These are phyloP conservation scores for Dacryopinax spathularia DNA, from an alignment of 768 basidiomycete species.

Conservation along the genomic window DNA sequence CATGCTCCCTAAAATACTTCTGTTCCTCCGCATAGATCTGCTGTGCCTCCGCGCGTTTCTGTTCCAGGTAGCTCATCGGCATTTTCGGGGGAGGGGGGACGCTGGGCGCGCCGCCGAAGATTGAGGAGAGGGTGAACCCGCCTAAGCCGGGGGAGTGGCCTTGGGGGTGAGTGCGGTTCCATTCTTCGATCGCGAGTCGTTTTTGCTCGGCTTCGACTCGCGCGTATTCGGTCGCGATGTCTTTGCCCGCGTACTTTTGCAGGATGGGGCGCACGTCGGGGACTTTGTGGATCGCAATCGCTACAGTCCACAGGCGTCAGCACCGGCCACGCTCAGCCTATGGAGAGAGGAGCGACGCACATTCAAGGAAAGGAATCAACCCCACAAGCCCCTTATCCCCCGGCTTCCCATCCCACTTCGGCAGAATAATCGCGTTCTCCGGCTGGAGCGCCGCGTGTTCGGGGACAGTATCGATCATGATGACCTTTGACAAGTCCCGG, in stretches of 20 bases:
- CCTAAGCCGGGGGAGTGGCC: slow-evolving; percentile 24
- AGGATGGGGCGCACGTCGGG: slow-evolving; percentile 79
- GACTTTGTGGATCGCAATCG: slow-evolving; percentile 83
- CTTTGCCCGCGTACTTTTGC: slow-evolving; percentile 69
- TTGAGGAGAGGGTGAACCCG: slow-evolving; percentile 32
- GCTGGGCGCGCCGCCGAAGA: slow-evolving; percentile 26
- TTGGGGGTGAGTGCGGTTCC: slow-evolving; percentile 28
- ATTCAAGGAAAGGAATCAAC: slow-evolving; percentile 97
- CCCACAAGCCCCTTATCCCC: slow-evolving; percentile 65
- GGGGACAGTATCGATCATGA: slow-evolving; percentile 70
- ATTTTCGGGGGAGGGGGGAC: slow-evolving; percentile 19
- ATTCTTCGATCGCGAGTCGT: slow-evolving; percentile 61
- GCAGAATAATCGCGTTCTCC: slow-evolving; percentile 73
- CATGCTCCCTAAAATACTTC: slow-evolving; percentile 38
- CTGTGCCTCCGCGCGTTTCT: slow-evolving; percentile 39
- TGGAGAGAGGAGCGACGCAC: slow-evolving; percentile 25
- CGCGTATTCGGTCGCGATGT: slow-evolving; percentile 79
- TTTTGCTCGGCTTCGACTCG: slow-evolving; percentile 78
- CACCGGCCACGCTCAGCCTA: neutral
- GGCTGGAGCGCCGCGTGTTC: slow-evolving; percentile 69
- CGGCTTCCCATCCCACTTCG: slow-evolving; percentile 73
- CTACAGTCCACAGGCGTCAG: slow-evolving; percentile 28
- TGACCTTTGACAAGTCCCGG: slow-evolving; percentile 79
- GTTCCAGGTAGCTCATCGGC: slow-evolving; percentile 40
- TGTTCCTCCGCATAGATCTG: slow-evolving; percentile 39